Evolutionary conservation across 306 rosid species (phyloP).

Genomic region (Cucumis cinereus): DNA sequence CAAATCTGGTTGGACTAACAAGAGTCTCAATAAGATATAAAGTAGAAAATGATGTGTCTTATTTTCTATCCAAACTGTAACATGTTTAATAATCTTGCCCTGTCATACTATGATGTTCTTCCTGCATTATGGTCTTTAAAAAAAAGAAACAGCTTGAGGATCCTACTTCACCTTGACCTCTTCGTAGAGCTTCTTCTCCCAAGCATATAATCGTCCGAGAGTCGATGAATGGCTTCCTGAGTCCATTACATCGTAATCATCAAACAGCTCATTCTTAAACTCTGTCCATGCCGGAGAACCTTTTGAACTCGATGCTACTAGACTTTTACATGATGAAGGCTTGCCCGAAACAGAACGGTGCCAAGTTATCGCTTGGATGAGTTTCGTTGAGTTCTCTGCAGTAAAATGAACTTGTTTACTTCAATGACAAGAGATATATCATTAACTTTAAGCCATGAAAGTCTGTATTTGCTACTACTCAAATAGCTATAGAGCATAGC

Average conservation of each 20-base stretch:
- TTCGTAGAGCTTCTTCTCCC: conserved; percentile 95
- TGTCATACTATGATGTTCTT: not conserved
- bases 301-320: conserved; percentile 46
- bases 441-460: not conserved
- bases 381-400: conserved; percentile 88
- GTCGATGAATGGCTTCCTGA: conserved; percentile 92
- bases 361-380: conserved; percentile 72
- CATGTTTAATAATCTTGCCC: not conserved
- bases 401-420: conserved; percentile 2
- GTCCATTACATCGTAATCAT: conserved; percentile 77
- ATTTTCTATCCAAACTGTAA: not conserved
- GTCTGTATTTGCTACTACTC: not conserved
- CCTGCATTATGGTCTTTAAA: not conserved
- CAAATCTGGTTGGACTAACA: not conserved
- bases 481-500: not conserved
- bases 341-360: conserved; percentile 47
- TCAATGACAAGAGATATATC: not conserved
- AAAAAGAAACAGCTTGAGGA: not conserved
- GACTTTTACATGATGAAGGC: conserved; percentile 79
- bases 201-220: conserved; percentile 73
- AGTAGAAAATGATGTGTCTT: not conserved
- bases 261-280: conserved; percentile 65
- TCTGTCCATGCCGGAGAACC: conserved; percentile 60
- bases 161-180: conserved; percentile 69
- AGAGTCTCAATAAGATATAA: not conserved